phyloP scores from a whole-genome alignment of 2,329 filamentous ascomycete species.

The Thielaviopsis musarum region DNA sequence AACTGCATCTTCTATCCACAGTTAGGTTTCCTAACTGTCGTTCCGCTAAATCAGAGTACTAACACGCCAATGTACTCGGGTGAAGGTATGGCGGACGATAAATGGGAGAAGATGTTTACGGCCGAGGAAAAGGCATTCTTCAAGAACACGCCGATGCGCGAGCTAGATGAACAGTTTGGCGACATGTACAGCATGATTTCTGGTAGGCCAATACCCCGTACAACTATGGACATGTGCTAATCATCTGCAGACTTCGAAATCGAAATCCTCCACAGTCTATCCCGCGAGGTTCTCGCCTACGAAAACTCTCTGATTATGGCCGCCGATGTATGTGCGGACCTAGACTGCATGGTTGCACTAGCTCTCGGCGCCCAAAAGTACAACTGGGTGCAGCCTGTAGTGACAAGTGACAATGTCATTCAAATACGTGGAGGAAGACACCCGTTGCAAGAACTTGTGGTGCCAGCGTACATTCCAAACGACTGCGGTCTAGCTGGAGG shows the following conservation, averaged over 20 bases:
- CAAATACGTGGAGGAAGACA: constrained; percentile 67
- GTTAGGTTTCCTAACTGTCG: constrained; percentile 72
- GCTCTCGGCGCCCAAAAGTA: constrained; percentile 62
- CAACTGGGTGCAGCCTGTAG: constrained; percentile 48
- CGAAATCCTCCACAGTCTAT: constrained; percentile 66
- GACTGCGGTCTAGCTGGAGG: constrained; percentile 55
- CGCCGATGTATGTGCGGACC: constrained; percentile 71
- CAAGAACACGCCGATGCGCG: constrained; percentile 67
- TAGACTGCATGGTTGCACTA: constrained; percentile 73
- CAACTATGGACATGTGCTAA: background rate
- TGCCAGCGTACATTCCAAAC: constrained; percentile 70
- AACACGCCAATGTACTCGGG: constrained; percentile 43
- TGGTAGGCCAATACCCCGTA: constrained; percentile 31
- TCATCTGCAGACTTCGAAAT: constrained; percentile 57
- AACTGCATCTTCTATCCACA: constrained; percentile 87
- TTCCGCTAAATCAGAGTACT: constrained; percentile 36
- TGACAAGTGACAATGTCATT: constrained; percentile 55
- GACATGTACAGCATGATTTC: constrained; percentile 76
- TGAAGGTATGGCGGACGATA: constrained; percentile 36
- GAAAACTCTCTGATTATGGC: constrained; percentile 47
- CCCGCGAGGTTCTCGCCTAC: constrained; percentile 51
- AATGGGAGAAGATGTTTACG: constrained; percentile 65
- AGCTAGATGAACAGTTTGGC: constrained; percentile 66
- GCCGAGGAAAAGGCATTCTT: constrained; percentile 62
- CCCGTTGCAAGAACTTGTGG: constrained; percentile 68